phyloP scores from a whole-genome alignment of 2,329 filamentous ascomycete species.

The Lomentospora prolificans region DNA sequence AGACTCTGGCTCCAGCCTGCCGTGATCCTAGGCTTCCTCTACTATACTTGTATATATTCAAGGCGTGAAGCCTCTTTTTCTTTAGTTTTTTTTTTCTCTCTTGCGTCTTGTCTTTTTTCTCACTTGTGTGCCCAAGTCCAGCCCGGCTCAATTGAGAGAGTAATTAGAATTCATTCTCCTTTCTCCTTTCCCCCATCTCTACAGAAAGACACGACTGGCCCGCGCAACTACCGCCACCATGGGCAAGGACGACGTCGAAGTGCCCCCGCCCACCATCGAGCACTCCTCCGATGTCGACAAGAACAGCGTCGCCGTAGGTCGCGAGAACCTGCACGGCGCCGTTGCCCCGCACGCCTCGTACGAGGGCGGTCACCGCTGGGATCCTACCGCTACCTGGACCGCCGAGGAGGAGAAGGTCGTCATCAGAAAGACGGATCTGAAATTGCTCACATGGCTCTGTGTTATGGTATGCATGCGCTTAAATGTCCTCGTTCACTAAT shows the following conservation, averaged over 20 bases:
- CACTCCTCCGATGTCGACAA: constrained; percentile 37
- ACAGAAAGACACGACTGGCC: too few relatives aligned
- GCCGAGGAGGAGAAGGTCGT: constrained; percentile 44
- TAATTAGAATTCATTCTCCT: too few relatives aligned
- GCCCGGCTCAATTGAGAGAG: too few relatives aligned
- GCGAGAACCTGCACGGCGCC: constrained; percentile 17
- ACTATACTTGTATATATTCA: too few relatives aligned
- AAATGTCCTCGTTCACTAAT: constrained; percentile 15
- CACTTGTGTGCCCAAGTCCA: too few relatives aligned
- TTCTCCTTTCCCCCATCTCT: too few relatives aligned
- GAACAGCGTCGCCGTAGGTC: background rate
- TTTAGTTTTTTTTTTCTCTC: too few relatives aligned
- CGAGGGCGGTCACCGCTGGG: constrained; percentile 31
- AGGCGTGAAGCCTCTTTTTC: too few relatives aligned
- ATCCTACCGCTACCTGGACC: constrained; percentile 40
- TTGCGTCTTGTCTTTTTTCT: too few relatives aligned
- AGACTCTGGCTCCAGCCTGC: too few relatives aligned
- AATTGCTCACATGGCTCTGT: constrained; percentile 31
- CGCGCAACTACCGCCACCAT: too few relatives aligned
- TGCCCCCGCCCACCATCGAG: constrained; percentile 35
- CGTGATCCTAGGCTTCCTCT: too few relatives aligned
- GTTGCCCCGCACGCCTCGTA: constrained; percentile 23
- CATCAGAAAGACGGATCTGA: constrained; percentile 37
- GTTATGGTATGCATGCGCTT: constrained; percentile 19
- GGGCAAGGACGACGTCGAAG: constrained; percentile 36